A percentile compares a stretch with the other conserved stretches of the same genome.
phyloP scores from a whole-genome alignment of 2,329 filamentous ascomycete species.

The Beauveria asiatica region DNA sequence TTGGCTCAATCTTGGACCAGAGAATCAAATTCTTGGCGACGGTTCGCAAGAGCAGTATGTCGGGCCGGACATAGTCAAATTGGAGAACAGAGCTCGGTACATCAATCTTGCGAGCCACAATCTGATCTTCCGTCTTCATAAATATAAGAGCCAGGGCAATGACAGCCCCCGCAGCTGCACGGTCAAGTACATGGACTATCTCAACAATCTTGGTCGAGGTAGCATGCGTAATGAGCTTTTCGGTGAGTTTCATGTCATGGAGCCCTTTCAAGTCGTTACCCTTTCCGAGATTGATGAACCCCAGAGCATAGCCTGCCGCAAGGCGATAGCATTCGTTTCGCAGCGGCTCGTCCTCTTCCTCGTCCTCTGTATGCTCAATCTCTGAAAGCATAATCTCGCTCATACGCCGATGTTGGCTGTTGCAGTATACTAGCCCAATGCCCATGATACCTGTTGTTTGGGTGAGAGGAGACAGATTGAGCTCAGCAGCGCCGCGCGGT shows the following conservation, averaged over 20 bases:
- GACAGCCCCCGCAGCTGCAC: conserved; percentile 86
- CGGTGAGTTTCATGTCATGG: conserved; percentile 87
- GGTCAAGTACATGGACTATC: conserved; percentile 84
- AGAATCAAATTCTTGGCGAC: conserved; percentile 86
- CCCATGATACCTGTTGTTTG: conserved; percentile 97
- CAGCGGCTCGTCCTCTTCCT: conserved; percentile 76
- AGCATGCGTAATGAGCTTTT: conserved; percentile 76
- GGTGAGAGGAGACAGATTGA: conserved; percentile 86
- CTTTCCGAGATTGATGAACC: conserved; percentile 89
- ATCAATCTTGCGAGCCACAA: conserved; percentile 84
- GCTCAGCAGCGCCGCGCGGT: conserved; percentile 81
- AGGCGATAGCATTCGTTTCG: conserved; percentile 94
- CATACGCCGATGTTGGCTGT: conserved; percentile 95
- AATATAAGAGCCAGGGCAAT: conserved; percentile 87
- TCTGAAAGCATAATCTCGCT: conserved; percentile 98
- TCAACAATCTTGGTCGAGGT: conserved; percentile 86
- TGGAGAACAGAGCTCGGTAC: conserved; percentile 83
- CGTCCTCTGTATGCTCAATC: conserved; percentile 73
- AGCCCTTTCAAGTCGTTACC: conserved; percentile 81
- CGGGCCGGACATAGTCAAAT: conserved; percentile 91
- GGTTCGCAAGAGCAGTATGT: conserved; percentile 83
- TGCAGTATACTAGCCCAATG: conserved; percentile 87
- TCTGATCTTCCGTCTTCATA: conserved; percentile 89
- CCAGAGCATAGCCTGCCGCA: conserved; percentile 85
- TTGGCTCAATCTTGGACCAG: conserved; percentile 75